A percentile compares a stretch with the other conserved stretches of the same genome.
Conservation (phyloP, 2,329 filamentous ascomycete genomes). For the Ploettnerulaceae sp. region DNA sequence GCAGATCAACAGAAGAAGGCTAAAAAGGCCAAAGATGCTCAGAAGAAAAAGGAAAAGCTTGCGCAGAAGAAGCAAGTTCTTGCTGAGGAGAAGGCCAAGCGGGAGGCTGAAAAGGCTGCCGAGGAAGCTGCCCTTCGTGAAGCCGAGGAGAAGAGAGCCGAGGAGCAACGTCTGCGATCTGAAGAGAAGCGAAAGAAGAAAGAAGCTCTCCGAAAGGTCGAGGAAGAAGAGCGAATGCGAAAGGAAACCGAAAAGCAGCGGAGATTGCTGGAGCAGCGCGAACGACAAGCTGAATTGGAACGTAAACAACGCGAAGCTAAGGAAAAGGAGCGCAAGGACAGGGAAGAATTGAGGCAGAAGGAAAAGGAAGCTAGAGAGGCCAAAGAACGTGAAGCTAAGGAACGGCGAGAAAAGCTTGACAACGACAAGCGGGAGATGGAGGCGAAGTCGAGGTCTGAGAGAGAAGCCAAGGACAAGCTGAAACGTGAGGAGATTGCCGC, state of each 20-base stretch:
- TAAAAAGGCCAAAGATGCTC: conserved; percentile 89
- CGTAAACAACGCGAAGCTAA: conserved; percentile 76
- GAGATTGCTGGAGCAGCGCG: conserved; percentile 76
- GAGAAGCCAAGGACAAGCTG: conserved; percentile 45
- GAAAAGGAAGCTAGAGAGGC: conserved; percentile 73
- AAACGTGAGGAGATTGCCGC: conserved; percentile 41
- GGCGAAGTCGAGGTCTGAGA: conserved; percentile 39
- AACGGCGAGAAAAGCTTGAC: conserved; percentile 54
- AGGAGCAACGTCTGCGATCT: conserved; percentile 74
- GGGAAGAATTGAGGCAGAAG: conserved; percentile 73
- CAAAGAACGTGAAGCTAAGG: conserved; percentile 51
- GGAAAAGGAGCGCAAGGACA: conserved; percentile 77
- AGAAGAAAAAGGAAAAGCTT: conserved; percentile 93
- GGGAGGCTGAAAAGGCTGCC: conserved; percentile 82
- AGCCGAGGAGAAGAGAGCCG: conserved; percentile 70
- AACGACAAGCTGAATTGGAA: conserved; percentile 79
- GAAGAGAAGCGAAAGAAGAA: conserved; percentile 91
- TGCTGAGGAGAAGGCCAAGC: conserved; percentile 85
- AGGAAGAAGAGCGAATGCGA: conserved; percentile 78
- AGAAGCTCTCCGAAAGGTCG: conserved; percentile 83
- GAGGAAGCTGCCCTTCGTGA: conserved; percentile 75
- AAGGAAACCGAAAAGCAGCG: conserved; percentile 83
- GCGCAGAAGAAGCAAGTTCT: conserved; percentile 80
- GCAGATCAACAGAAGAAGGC: conserved; percentile 75
- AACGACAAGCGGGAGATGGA: conserved; percentile 58